Base-by-base conservation (phyloP, 1,284 basidiomycete genomes). In the Malassezia restricta region DNA sequence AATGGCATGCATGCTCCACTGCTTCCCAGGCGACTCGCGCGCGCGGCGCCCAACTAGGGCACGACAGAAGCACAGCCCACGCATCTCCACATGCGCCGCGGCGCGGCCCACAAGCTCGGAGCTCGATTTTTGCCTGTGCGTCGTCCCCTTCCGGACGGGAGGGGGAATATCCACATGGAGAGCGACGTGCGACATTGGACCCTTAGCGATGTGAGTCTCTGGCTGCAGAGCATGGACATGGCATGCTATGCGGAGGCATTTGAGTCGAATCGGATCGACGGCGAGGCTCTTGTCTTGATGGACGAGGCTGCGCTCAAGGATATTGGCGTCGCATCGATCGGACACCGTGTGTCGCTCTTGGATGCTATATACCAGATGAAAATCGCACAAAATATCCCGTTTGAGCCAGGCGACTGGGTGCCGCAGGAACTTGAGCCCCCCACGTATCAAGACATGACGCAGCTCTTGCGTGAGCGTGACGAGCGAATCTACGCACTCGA, bases 401-500 rank as follows among this genome's bases (percentile, higher is more conserved):
- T 73, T 9, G 69, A 71, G 29, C 56, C 66, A 8, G 69, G 63
- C 14, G 66, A 71, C 33, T 73, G 65, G 64, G 38, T 66, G 1
- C 67, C 67, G 1, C 59, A 59, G 44, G 60, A 46, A 48, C 48
- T 28, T 24, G 20, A 24, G 20, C 20, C 20, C 20, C 20, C 20
- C 20, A 24, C 20, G 20, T 24, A 24, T 24, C 20, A 24, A 24
- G 20, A 24, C 20, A 24, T 24, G 20, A 24, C 20, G 20, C 20
- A 24, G 20, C 20, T 24, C 40, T 35, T 20, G 33, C 35, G 17
- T 30, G 28, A 11, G 15, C 33, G 33, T 35, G 68, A 73, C 50
- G 66, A 73, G 33, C 64, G 66, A 41, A 70, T 74, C 43, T 56
- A 58, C 15, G 45, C 50, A 8, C 57, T 74, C 27, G 72, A 74